These are phyloP conservation scores for Amanita rubescens DNA, from an alignment of 768 basidiomycete species.

Conservation along the genomic window DNA sequence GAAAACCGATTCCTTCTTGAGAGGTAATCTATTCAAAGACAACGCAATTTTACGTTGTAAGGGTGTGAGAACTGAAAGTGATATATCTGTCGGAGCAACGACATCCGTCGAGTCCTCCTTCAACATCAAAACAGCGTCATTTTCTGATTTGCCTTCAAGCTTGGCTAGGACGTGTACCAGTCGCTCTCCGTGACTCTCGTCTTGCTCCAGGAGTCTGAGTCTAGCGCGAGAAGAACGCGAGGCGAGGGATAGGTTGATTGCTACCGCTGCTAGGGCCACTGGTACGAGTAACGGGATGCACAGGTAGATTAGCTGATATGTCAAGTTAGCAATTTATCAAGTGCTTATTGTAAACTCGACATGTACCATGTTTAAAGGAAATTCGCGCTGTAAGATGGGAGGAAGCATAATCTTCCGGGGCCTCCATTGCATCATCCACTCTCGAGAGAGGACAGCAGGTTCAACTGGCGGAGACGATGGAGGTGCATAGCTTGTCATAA, in stretches of 20 bases:
- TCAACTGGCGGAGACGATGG: conserved; percentile 33
- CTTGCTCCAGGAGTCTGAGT: conserved; percentile 56
- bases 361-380: conserved; percentile 64
- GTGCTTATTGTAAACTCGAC: not conserved
- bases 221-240: conserved; percentile 56
- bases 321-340: not conserved
- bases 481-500: conserved; percentile 47
- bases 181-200: conserved; percentile 37
- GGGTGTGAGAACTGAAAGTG: conserved; percentile 41
- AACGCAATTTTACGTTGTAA: conserved; percentile 50
- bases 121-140: conserved; percentile 17
- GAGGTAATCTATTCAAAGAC: conserved; percentile 60
- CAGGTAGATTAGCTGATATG: conserved; percentile 41
- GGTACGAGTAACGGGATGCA: conserved; percentile 64
- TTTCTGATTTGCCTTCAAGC: conserved; percentile 56
- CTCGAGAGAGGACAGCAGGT: conserved; percentile 30
- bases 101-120: conserved; percentile 42
- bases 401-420: conserved; percentile 42
- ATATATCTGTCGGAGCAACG: conserved; percentile 27
- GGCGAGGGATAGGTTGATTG: conserved; percentile 51
- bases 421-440: conserved; percentile 39
- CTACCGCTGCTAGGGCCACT: conserved; percentile 40
- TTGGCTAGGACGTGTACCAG: conserved; percentile 49
- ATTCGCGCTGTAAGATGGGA: conserved; percentile 48
- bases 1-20: conserved; percentile 66